Percentiles rank a stretch among this genome's conserved stretches.
Conservation (phyloP, 1,284 basidiomycete species). For the Trametes polyzona region DNA sequence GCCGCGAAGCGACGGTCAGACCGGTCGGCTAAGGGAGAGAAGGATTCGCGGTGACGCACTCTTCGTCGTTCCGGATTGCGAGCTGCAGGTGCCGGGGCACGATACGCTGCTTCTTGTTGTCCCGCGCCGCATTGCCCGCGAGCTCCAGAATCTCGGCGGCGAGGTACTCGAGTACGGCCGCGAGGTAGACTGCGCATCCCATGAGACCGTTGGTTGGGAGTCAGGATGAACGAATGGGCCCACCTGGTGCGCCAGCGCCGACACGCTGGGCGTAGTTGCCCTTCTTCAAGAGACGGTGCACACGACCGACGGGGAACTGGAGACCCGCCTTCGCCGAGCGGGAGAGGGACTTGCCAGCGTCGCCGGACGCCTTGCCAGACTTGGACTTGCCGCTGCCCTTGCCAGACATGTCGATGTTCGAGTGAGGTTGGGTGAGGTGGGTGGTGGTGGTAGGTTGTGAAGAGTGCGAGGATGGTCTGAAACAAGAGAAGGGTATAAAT, state of each 20-base stretch:
- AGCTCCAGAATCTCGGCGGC: slow-evolving; percentile 89
- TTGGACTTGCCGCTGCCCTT: slow-evolving; percentile 63
- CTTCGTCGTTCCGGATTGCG: slow-evolving; percentile 87
- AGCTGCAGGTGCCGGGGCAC: slow-evolving; percentile 88
- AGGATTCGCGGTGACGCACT: slow-evolving; percentile 45
- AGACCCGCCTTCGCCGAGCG: slow-evolving; percentile 84
- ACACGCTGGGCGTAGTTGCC: slow-evolving; percentile 86
- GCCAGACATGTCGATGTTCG: slow-evolving; percentile 51
- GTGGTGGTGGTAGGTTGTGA: slow-evolving; percentile 1
- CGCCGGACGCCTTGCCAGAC: slow-evolving; percentile 61
- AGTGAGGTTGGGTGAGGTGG: slow-evolving; percentile 2
- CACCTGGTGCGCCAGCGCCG: slow-evolving; percentile 79
- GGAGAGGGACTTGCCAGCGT: slow-evolving; percentile 59
- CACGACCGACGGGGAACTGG: slow-evolving; percentile 90
- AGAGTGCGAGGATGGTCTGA: not conserved
- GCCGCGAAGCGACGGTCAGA: not conserved
- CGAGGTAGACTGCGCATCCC: slow-evolving; percentile 70
- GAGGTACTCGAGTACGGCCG: slow-evolving; percentile 83
- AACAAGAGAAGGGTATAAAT: not conserved
- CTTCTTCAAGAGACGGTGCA: slow-evolving; percentile 87
- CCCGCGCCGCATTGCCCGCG: slow-evolving; percentile 80
- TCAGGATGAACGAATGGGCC: slow-evolving; percentile 28
- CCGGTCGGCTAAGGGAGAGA: not conserved
- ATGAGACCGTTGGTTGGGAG: not conserved
- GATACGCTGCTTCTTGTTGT: slow-evolving; percentile 88